Percentiles rank a stretch among this genome's conserved stretches.
phyloP scores from a whole-genome alignment of 2,329 filamentous ascomycete species.

The Drechslera avenae region DNA sequence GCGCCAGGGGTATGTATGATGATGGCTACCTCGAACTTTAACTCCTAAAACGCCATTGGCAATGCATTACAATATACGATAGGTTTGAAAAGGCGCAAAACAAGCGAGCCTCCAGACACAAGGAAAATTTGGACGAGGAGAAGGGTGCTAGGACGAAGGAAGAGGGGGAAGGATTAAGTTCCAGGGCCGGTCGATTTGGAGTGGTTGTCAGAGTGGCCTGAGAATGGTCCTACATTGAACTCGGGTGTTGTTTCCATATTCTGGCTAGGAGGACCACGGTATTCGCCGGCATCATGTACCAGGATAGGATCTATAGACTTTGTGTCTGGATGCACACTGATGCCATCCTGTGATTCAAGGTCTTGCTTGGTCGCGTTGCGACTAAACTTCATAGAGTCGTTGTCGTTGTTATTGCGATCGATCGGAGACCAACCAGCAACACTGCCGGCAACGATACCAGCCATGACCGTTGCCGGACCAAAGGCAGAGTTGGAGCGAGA shows the following conservation, averaged over 20 bases:
- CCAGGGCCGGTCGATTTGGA: constrained; percentile 13
- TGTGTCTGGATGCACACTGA: constrained; percentile 58
- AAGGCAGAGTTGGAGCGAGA: constrained; percentile 75
- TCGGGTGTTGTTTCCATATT: constrained; percentile 51
- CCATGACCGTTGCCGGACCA: constrained; percentile 78
- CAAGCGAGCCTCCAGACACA: constrained; percentile 1
- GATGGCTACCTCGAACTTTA: background rate
- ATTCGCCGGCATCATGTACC: constrained; percentile 49
- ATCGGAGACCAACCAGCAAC: constrained; percentile 78
- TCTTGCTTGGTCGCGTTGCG: constrained; percentile 45
- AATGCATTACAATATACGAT: constrained; percentile 13
- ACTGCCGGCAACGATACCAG: constrained; percentile 78
- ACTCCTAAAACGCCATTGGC: constrained; percentile 8
- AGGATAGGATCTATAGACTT: constrained; percentile 55
- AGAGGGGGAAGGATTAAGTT: background rate
- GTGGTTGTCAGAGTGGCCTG: constrained; percentile 36
- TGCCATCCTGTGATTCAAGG: constrained; percentile 50
- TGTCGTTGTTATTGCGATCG: constrained; percentile 54
- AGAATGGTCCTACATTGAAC: constrained; percentile 51
- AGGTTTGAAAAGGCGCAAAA: background rate
- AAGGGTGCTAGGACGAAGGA: background rate
- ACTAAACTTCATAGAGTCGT: constrained; percentile 49
- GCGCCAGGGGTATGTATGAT: constrained; percentile 20
- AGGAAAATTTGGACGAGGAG: constrained; percentile 3
- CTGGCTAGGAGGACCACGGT: constrained; percentile 52